Base-by-base conservation (phyloP, 2,329 filamentous ascomycete genomes). In the Paraphaeosphaeria minitans region DNA sequence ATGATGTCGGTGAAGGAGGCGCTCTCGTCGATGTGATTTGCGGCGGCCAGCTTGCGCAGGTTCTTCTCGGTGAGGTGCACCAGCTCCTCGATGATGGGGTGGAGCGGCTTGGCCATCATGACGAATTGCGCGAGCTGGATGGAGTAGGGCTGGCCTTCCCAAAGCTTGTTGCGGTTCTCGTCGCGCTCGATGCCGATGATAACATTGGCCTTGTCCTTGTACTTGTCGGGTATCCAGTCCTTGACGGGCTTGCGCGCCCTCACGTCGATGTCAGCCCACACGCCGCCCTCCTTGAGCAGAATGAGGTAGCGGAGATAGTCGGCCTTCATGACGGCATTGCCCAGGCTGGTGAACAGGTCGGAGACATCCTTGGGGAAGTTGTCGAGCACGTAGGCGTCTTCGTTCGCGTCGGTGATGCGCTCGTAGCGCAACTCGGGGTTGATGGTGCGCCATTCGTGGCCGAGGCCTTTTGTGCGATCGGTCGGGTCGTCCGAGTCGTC, bases 131-230 rank as follows among this genome's bases (percentile, higher is more conserved):
- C 53, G 31, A 55, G 42, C 13, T 55, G 53, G 53, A 55, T 55
- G n/a, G 31, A 41, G 43, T 55, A 55, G 6, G 53, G 53, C 43
- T 48, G 53, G 43, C 46, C 53, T 31, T 12, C 12, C 53, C 53
- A 55, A 35, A 55, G 48, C 16, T 21, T 35, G 8, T 55, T 43
- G 29, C 41, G 39, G 45, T 55, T 39, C 24, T 55, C 42, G 45
- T 55, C 53, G 35, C 53, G 53, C 53, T 55, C 53, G 31, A 55
- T 22, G 33, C 53, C 53, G 53, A 55, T 55, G 31, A 55, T 49
- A 19, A 55, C 24, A 21, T 55, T 55, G 12, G 42, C 53, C 43
- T 55, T 48, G 43, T 55, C 53, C 31, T 41, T 41, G 22, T 55
- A 55, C 16, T 55, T 31, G 14, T 48, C 43, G 4, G 53, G 53